These are phyloP conservation scores for Colletotrichum lindemuthianum DNA, from an alignment of 2,329 filamentous ascomycete genomes.

Conservation along the genomic window DNA sequence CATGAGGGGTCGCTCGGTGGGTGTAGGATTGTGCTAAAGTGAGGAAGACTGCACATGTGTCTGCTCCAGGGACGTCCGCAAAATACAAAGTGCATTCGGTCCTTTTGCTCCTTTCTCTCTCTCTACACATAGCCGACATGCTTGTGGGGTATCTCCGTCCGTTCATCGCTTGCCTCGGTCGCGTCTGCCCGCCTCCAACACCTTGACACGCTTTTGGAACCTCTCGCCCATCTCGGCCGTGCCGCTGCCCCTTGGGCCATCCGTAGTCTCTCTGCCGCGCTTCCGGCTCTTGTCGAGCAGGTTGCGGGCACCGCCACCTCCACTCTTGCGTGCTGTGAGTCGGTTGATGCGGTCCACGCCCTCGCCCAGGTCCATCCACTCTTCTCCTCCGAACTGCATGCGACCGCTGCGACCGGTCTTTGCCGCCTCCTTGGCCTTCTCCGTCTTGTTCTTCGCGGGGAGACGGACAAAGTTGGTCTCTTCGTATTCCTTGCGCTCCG, in stretches of 20 bases:
- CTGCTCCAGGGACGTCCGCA: constrained; percentile 15
- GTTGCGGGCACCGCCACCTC: constrained; percentile 61
- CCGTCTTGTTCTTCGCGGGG: constrained; percentile 89
- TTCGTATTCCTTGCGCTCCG: constrained; percentile 86
- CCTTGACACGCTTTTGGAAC: constrained; percentile 76
- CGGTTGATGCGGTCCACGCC: constrained; percentile 88
- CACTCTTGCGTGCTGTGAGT: constrained; percentile 77
- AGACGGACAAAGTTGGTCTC: constrained; percentile 91
- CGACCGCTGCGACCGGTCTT: constrained; percentile 59
- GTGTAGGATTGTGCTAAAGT: not conserved
- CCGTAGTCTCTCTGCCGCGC: constrained; percentile 73
- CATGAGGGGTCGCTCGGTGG: too few relatives aligned
- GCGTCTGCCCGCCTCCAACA: constrained; percentile 57
- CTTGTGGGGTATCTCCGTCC: constrained; percentile 9
- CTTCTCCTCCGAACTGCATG: constrained; percentile 87
- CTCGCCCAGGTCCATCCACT: constrained; percentile 87
- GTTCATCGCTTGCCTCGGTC: constrained; percentile 55
- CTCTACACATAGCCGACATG: not conserved
- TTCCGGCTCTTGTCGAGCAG: constrained; percentile 88
- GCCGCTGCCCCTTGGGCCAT: constrained; percentile 75
- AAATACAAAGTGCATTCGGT: not conserved
- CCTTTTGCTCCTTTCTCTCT: not conserved
- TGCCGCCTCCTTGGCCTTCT: constrained; percentile 72
- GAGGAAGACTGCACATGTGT: not conserved
- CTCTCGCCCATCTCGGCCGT: constrained; percentile 75